phyloP scores from a whole-genome alignment of 805 yeast genomes.

The Yamadazyma endophytica region DNA sequence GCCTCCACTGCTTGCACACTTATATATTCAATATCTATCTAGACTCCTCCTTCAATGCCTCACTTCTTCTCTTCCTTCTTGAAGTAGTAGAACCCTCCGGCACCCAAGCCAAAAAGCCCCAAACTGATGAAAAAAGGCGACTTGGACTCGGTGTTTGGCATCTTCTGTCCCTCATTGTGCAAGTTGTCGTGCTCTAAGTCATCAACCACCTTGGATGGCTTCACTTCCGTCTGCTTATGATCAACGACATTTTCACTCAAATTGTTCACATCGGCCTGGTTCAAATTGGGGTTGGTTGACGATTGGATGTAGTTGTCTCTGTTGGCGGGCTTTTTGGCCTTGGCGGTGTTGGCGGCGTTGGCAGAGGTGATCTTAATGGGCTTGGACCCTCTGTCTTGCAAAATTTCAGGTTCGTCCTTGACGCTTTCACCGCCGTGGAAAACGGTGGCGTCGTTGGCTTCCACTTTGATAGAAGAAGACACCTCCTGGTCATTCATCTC shows the following conservation, averaged over 20 bases:
- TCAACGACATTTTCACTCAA: slow-evolving; percentile 32
- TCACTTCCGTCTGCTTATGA: slow-evolving; percentile 29
- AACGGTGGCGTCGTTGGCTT: slow-evolving; percentile 38
- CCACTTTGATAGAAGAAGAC: slow-evolving; percentile 37
- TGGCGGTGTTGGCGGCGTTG: slow-evolving; percentile 9
- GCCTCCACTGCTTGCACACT: background rate
- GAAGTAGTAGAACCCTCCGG: slow-evolving; percentile 24
- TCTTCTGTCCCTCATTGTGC: slow-evolving; percentile 14
- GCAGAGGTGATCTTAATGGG: slow-evolving; percentile 29
- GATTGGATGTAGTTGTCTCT: slow-evolving; percentile 38
- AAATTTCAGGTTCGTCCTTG: slow-evolving; percentile 31
- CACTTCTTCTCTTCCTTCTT: slow-evolving; percentile 2
- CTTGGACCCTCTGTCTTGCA: slow-evolving; percentile 32
- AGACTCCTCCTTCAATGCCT: slow-evolving; percentile 2
- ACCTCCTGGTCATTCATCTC: slow-evolving; percentile 33
- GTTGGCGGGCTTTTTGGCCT: slow-evolving; percentile 27
- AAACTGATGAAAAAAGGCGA: slow-evolving; percentile 15
- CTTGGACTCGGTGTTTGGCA: slow-evolving; percentile 2
- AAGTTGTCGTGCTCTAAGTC: slow-evolving; percentile 35
- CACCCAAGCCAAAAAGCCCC: slow-evolving; percentile 25
- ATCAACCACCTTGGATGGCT: slow-evolving; percentile 29
- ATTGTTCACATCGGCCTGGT: slow-evolving; percentile 30
- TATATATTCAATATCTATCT: slow-evolving; percentile 4
- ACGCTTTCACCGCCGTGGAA: slow-evolving; percentile 42
- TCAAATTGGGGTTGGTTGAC: slow-evolving; percentile 38